Percentiles rank a stretch among this genome's conserved stretches.
Evolutionary conservation across 768 basidiomycete species (phyloP).

Genomic region (Dentipellis sp.): DNA sequence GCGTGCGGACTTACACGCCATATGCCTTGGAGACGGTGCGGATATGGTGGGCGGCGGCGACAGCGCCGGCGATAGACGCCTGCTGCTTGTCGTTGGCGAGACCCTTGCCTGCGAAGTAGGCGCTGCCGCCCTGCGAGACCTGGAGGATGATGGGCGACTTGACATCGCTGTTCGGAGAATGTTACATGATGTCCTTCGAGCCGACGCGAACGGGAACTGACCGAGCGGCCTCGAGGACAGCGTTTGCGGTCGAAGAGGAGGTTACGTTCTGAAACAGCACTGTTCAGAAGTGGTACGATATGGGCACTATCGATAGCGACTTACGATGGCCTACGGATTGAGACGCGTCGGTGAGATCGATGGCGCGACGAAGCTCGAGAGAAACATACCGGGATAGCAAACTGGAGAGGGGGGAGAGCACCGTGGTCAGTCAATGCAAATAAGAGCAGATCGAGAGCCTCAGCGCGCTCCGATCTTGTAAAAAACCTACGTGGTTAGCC

Average conservation of each 20-base stretch:
- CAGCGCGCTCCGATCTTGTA: not conserved
- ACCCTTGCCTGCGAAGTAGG: conserved; percentile 96
- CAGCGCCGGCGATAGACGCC: conserved; percentile 88
- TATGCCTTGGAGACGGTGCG: conserved; percentile 82
- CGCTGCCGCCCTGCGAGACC: conserved; percentile 93
- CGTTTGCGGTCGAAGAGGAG: conserved; percentile 91
- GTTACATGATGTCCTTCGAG: not conserved
- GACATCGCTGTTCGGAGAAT: conserved; percentile 54
- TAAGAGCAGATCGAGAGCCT: not conserved
- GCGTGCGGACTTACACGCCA: conserved; percentile 64
- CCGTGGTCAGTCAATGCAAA: conserved; percentile 2
- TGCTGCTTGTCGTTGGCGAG: conserved; percentile 92
- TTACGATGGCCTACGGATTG: conserved; percentile 59
- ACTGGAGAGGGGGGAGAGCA: conserved; percentile 30
- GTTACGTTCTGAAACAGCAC: conserved; percentile 70
- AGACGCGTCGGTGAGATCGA: conserved; percentile 1
- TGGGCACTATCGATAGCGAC: conserved; percentile 21
- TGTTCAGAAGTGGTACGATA: conserved; percentile 6
- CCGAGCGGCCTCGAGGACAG: conserved; percentile 93
- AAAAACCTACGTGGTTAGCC: conserved; percentile 60
- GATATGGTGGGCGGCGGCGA: conserved; percentile 88
- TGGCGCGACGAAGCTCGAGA: not conserved
- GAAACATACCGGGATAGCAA: conserved; percentile 73
- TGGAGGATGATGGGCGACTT: conserved; percentile 98
- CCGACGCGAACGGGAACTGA: conserved; percentile 20